Base-by-base conservation (phyloP, 495 filamentous ascomycete species). In the Penicillium riverlandense region DNA sequence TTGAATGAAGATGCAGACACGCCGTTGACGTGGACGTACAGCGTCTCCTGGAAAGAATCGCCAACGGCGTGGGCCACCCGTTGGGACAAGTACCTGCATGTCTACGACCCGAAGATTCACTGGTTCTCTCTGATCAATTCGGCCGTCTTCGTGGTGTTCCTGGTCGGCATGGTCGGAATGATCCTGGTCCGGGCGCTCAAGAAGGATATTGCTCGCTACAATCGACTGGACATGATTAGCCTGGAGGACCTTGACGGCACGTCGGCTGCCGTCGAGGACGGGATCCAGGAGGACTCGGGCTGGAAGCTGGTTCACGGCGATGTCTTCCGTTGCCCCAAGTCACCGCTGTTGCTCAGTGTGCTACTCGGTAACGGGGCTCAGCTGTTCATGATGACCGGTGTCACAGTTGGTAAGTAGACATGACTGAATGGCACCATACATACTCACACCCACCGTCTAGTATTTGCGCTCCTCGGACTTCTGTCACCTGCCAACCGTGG, bases 291-390 rank as follows among this genome's bases (percentile, higher is more conserved):
- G 61, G 92, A 98, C 63, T 95, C 89, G 6, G 92, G 92, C 32
- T 98, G 92, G 92, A 98, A 98, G 67, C 71, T 98, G 36, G 90
- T 98, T 0, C 92, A 98, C 54, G 92, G 92, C 36, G 92, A 98
- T 65, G 91, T 98, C 34, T 98, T 98, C 75, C 81, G 92, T 35
- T 80, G 87, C 9, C 92, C 92, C 6, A 76, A 79, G 44, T 80
- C 86, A 42, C 85, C 90, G 1, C 73, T 98, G 35, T 70, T 96
- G 7, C 76, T 98, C 14, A 87, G 88, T 58, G 72, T 98, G 11
- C 76, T 98, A 55, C 76, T 96, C 38, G 92, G 92, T 30, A 97
- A 92, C 58, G 92, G 92, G 16, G 86, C 88, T 32, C 92, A 98
- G 66, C 77, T 98, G 10, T 96, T 97, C 61, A 90, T 92, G 67